Conservation (phyloP, 768 basidiomycete genomes). For the Plicaturopsis crispa region DNA sequence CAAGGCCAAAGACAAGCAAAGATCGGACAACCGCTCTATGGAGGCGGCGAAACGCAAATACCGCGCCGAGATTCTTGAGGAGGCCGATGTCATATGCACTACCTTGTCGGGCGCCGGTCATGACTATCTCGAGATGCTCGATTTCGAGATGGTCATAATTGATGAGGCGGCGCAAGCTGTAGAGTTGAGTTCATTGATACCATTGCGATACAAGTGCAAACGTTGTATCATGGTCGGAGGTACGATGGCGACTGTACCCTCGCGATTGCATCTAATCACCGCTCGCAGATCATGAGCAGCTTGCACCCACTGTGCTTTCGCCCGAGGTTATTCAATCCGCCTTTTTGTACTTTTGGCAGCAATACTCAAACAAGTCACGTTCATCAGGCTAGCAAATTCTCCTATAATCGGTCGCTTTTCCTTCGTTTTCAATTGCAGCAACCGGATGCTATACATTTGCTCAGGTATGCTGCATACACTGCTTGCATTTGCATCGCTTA, state of each 20-base stretch:
- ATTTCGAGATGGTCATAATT: slow-evolving; percentile 94
- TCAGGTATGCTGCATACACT: slow-evolving; percentile 52
- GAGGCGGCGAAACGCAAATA: slow-evolving; percentile 75
- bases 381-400: slow-evolving; percentile 52
- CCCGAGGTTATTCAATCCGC: slow-evolving; percentile 37
- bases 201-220: slow-evolving; percentile 78
- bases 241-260: slow-evolving; percentile 16
- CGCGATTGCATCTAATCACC: background rate
- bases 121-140: slow-evolving; percentile 71
- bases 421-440: slow-evolving; percentile 79
- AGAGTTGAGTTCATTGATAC: slow-evolving; percentile 91
- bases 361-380: slow-evolving; percentile 35
- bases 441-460: slow-evolving; percentile 80
- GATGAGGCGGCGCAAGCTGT: slow-evolving; percentile 98
- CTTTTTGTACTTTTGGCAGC: background rate
- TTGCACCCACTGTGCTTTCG: slow-evolving; percentile 89
- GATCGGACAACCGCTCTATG: slow-evolving; percentile 70
- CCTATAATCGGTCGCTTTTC: slow-evolving; percentile 89
- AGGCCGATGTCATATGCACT: slow-evolving; percentile 90
- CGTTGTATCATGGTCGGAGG: slow-evolving; percentile 93
- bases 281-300: slow-evolving; percentile 70
- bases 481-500: background rate
- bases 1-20: slow-evolving; percentile 73
- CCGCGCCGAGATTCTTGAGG: slow-evolving; percentile 67
- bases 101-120: slow-evolving; percentile 94